Evolutionary conservation across 2,329 filamentous ascomycete genomes (phyloP), one percentile per base, ranked within the genome.

Genomic region (Cercospora zeae-maydis): DNA sequence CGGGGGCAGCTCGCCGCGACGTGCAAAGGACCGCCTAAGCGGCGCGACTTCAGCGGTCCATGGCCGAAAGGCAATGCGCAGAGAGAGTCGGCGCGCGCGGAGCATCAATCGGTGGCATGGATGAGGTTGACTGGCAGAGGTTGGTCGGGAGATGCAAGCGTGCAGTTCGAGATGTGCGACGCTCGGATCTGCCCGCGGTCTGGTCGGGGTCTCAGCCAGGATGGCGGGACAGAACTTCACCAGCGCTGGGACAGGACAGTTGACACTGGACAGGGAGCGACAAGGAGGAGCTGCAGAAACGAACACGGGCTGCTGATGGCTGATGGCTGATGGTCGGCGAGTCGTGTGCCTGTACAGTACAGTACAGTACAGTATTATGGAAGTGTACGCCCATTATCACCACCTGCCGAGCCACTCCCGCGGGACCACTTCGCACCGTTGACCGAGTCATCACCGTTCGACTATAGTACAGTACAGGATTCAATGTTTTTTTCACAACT

Each of bases 61-160:
- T 59, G 58, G 61, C 60, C 13, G 60, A 59, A 47, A 58, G 27
- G 59, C 61, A 31, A 66, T 62, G 62, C 66, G 66, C 63, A 53
- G 54, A 57, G 55, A 37, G 42, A 58, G 51, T 53, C 57, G 59
- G 37, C 63, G 68, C 66, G 63, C 63, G 54, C 52, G 65, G 60
- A 69, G 66, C 69, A 71, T 71, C 67, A 70, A 70, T 64, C 34
- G 58, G n/a, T 59, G 49, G 62, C 63, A 63, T 63, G 49, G 60
- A 66, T 47, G 34, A 34, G 47, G 34, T 51, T 59, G 51, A 30
- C 6, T 10, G 14, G 11, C 27, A 42, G 21, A 14, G 11, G 11
- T 2, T n/a, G 19, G 11, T 27, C 19, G 27, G 19, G 27, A 30
- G 1, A 2, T 52, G 34, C 42, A 30, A 52, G 47, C 16, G 39